Percentiles rank a stretch among this genome's conserved stretches.
phyloP scores from a whole-genome alignment of 768 basidiomycete species.

The Mycena vitilis region DNA sequence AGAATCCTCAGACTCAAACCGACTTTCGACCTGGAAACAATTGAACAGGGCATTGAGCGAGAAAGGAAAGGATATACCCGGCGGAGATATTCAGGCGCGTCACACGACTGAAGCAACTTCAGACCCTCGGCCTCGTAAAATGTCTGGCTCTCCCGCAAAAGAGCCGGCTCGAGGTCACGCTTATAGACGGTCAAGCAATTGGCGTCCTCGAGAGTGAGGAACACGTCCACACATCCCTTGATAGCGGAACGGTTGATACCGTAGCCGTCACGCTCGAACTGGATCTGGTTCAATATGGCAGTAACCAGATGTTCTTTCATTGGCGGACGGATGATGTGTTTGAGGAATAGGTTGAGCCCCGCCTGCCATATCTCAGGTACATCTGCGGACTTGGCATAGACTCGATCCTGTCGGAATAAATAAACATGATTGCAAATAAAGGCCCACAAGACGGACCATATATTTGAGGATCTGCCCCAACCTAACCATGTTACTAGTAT shows the following conservation, averaged over 20 bases:
- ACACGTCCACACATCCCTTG: conserved; percentile 88
- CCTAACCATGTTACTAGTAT: conserved; percentile 88
- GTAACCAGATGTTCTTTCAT: conserved; percentile 86
- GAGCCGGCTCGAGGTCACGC: conserved; percentile 83
- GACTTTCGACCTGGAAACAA: conserved; percentile 74
- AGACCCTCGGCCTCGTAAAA: conserved; percentile 87
- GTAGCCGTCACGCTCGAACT: conserved; percentile 91
- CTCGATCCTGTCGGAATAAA: conserved; percentile 78
- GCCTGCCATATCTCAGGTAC: conserved; percentile 86
- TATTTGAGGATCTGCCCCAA: conserved; percentile 93
- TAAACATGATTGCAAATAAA: conserved; percentile 15
- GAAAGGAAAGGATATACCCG: conserved; percentile 62
- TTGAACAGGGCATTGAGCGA: conserved; percentile 12
- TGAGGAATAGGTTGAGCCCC: conserved; percentile 85
- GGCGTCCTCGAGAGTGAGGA: conserved; percentile 72
- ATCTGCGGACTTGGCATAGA: conserved; percentile 78
- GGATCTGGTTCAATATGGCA: conserved; percentile 89
- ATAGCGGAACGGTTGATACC: conserved; percentile 92
- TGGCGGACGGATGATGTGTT: conserved; percentile 81
- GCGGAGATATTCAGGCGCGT: conserved; percentile 84
- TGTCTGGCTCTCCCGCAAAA: conserved; percentile 78
- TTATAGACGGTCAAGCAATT: conserved; percentile 77
- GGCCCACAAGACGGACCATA: conserved; percentile 72
- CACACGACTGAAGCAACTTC: conserved; percentile 75
- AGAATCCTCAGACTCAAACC: conserved; percentile 85